Evolutionary conservation across 352 stramenopile genomes (phyloP), one percentile per base, ranked within the genome.

Genomic region (Globisporangium apiculatum): DNA sequence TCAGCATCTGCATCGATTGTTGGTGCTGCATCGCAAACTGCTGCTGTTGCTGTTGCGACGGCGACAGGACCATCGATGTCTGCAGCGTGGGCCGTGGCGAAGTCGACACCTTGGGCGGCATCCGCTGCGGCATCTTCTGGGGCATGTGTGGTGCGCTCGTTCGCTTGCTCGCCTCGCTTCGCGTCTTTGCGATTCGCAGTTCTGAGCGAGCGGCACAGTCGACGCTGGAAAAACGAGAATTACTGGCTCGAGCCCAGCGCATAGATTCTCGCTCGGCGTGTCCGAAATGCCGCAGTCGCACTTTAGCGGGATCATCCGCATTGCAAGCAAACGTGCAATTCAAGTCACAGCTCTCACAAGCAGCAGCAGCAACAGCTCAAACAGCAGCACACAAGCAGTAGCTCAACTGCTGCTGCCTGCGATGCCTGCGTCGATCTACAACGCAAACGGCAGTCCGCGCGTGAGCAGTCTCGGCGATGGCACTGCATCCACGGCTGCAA

Each of bases 381-480:
- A 12, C 42, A 8, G 4, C 7, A 4, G 31, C 48, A 40, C 48
- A 40, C 24, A 31, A 31, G 24, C 24, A 31, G 24, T 31, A 31
- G 24, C 24, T 31, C 24, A 31, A 31, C 24, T 31, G 24, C 24
- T 31, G 15, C 43, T 31, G 46, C 14, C 14, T 24, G 48, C 52
- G 8, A 65, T 65, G 59, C 36, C 59, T 10, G 41, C 59, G 41
- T 60, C 59, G 7, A 53, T 60, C 7, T 65, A 60, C 48, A 35
- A 53, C 24, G 17, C 53, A 40, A 58, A 35, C 40, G 47, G 47
- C 17, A 60, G 48, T 15, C 52, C 59, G 40, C 38, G 49, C 8
- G 41, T 55, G 31, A 17, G 1, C 24, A 48, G 48, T 9, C 7
- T 43, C 40, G 35, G 35, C 31, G 49, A 46, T 51, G 15, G 40